Evolutionary conservation across 306 rosid genomes (phyloP).

Genomic region (Gillenia trifoliata): DNA sequence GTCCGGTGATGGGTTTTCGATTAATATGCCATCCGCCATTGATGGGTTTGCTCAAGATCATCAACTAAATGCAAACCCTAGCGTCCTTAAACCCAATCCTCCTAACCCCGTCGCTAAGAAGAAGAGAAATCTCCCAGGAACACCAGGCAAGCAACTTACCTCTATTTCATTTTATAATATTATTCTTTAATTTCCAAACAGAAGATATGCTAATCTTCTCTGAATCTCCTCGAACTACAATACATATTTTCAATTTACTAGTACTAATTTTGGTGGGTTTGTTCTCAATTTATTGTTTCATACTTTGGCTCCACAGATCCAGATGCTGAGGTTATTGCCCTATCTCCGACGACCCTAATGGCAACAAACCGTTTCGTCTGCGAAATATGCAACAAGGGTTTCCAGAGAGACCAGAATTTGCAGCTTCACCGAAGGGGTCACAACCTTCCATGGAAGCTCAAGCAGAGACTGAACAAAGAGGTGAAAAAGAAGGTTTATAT

Average conservation of each 20-base stretch:
- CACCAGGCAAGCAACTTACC: slow-evolving; percentile 53
- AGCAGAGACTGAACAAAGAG: slow-evolving; percentile 70
- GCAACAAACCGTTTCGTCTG: slow-evolving; percentile 87
- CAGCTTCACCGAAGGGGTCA: slow-evolving; percentile 93
- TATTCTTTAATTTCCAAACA: neutral
- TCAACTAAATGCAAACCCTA: slow-evolving; percentile 45
- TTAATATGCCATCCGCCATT: slow-evolving; percentile 39
- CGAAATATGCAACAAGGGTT: slow-evolving; percentile 96
- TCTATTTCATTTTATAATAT: neutral
- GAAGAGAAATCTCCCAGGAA: slow-evolving; percentile 92
- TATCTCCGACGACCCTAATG: slow-evolving; percentile 91
- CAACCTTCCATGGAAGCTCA: slow-evolving; percentile 89
- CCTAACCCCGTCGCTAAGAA: slow-evolving; percentile 46
- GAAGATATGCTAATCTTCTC: neutral
- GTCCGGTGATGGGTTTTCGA: slow-evolving; percentile 62
- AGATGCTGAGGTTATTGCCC: slow-evolving; percentile 89
- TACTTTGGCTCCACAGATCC: slow-evolving; percentile 52
- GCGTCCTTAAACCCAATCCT: slow-evolving; percentile 54
- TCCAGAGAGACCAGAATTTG: slow-evolving; percentile 93
- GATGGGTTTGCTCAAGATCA: slow-evolving; percentile 52
- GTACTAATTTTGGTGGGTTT: neutral
- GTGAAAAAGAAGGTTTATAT: slow-evolving; percentile 79
- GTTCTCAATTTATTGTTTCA: neutral
- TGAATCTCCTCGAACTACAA: no score
- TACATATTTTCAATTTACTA: neutral